phyloP scores from a whole-genome alignment of 305 asterid genomes.

The Vinca major region DNA sequence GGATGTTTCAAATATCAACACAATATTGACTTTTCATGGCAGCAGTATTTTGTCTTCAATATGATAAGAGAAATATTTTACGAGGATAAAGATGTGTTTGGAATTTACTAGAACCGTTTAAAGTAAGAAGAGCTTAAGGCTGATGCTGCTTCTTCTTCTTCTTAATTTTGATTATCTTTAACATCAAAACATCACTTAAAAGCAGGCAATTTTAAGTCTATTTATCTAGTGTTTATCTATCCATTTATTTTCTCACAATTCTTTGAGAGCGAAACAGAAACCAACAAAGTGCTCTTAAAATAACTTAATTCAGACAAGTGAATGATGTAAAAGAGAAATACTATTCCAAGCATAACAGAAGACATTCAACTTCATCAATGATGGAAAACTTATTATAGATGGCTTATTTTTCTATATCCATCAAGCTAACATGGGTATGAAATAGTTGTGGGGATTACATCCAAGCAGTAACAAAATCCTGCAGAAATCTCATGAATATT shows the following conservation, averaged over 20 bases:
- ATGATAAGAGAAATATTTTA: background rate
- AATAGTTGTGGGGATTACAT: background rate
- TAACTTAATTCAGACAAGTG: background rate
- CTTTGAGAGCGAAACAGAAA: background rate
- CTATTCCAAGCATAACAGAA: background rate
- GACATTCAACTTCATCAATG: background rate
- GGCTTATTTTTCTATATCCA: background rate
- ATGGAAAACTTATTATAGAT: background rate
- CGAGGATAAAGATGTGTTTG: background rate
- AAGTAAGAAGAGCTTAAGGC: background rate
- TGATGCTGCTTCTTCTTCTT: background rate
- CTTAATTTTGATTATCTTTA: background rate
- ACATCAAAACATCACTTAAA: background rate
- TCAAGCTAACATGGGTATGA: background rate
- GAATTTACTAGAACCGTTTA: background rate
- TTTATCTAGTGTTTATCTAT: background rate
- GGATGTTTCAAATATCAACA: background rate
- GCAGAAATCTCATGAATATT: background rate
- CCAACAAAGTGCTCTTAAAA: background rate
- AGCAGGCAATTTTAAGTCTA: background rate
- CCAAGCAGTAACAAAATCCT: background rate
- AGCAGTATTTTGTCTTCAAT: background rate
- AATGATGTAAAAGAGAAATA: background rate
- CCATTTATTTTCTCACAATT: background rate
- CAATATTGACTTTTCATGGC: background rate